Base-by-base conservation (phyloP, 352 stramenopile species). In the Pythium folliculosum region DNA sequence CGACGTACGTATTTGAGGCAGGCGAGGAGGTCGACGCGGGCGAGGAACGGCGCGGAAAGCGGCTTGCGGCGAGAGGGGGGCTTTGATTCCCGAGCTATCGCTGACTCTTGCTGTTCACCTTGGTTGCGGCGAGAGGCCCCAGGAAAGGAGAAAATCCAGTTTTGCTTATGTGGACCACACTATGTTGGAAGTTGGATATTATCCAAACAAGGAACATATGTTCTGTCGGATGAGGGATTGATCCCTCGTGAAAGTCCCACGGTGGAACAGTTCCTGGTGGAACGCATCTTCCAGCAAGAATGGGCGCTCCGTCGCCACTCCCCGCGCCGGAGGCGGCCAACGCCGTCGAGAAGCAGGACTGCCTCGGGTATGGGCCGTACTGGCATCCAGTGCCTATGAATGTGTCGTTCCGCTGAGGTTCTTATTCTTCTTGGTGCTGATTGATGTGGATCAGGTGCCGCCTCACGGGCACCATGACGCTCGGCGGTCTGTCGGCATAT, bases 401-500 rank as follows among this genome's bases (percentile, higher is more conserved):
- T 7, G 35, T 5, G n/a, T n/a, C n/a, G n/a, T n/a, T n/a, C n/a
- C n/a, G n/a, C n/a, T n/a, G 35, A 40, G 35, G 8, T 14, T 40
- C 35, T 16, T 40, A 40, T 40, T 40, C 8, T 40, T 40, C 35
- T 1, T 40, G 4, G 35, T 40, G 3, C 5, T 61, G 17, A 9
- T 49, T 12, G 10, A 14, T 43, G 7, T 35, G 8, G n/a, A 5
- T 23, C 16, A 91, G 82, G 43, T 91, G 82, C 53, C 80, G 80
- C 54, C 47, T 91, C 32, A 87, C 77, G 1, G 82, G 80, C 37
- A 86, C 77, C 8, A 21, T 70, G 35, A 88, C 78, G n/a, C 65
- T 91, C 30, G 56, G 82, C 7, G 80, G 80, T 16, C 68, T 89
- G 7, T 80, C 78, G 10, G 70, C 65, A 27, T 91, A 86, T 56